A percentile compares a stretch with the other conserved stretches of the same genome.
Evolutionary conservation across 1,284 basidiomycete genomes (phyloP).

Genomic region (Mycena sp.): DNA sequence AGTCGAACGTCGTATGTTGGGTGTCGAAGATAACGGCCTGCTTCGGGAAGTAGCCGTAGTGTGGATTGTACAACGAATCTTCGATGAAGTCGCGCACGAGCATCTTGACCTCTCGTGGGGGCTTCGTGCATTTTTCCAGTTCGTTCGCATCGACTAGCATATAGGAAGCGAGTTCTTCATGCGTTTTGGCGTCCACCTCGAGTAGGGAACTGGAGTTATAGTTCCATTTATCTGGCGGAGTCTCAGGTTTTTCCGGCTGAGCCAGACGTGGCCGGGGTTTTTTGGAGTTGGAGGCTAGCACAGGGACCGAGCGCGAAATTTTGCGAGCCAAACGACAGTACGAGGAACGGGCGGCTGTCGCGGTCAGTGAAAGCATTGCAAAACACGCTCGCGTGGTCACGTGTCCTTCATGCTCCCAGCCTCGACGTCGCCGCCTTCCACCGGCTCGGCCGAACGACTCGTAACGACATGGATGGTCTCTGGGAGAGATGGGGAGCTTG

Average conservation of each 20-base stretch:
- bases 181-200: conserved; percentile 50
- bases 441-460: conserved; percentile 53
- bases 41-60: conserved; percentile 97
- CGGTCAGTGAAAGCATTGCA: conserved; percentile 24
- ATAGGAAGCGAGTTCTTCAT: conserved; percentile 59
- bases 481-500: conserved; percentile 66
- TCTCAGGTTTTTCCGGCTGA: conserved; percentile 30
- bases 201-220: conserved; percentile 70
- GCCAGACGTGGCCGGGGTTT: conserved; percentile 17
- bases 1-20: conserved; percentile 76
- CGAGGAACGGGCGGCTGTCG: conserved; percentile 18
- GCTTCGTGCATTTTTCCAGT: conserved; percentile 65
- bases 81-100: conserved; percentile 97
- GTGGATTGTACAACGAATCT: conserved; percentile 95
- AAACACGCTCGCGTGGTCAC: conserved; percentile 10
- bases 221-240: conserved; percentile 69
- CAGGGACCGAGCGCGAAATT: conserved; percentile 34
- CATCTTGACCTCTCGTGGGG: conserved; percentile 90
- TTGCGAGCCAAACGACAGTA: conserved; percentile 15
- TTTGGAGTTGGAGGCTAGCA: conserved; percentile 19
- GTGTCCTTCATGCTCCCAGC: not conserved
- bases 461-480: conserved; percentile 80
- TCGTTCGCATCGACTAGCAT: conserved; percentile 80
- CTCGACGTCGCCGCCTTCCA: not conserved
- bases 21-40: conserved; percentile 89